These are phyloP conservation scores for Cryptococcus hybrid DNA, from an alignment of 1,284 basidiomycete species.

Conservation along the genomic window DNA sequence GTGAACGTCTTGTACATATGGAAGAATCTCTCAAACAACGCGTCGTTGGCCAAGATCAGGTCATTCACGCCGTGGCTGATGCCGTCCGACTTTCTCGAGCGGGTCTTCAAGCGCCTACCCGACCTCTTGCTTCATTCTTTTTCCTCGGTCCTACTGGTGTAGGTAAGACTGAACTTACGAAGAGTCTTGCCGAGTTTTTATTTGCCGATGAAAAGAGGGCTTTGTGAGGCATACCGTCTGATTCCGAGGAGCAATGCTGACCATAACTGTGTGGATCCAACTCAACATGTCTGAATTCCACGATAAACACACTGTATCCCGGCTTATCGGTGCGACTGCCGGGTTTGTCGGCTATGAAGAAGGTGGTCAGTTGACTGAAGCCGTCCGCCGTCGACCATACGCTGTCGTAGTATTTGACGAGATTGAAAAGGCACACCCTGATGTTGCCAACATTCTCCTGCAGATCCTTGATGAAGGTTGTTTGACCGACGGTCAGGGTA, in stretches of 20 bases:
- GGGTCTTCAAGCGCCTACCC: constrained; percentile 78
- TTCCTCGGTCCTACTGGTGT: constrained; percentile 78
- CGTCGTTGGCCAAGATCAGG: constrained; percentile 86
- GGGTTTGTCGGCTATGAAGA: constrained; percentile 95
- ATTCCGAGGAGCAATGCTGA: not conserved
- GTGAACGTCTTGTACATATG: constrained; percentile 90
- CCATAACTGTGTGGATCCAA: constrained; percentile 57
- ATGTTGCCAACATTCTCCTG: constrained; percentile 85
- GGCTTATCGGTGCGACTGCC: constrained; percentile 85
- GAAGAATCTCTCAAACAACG: constrained; percentile 71
- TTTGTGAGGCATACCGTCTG: constrained; percentile 56
- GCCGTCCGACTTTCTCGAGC: constrained; percentile 88
- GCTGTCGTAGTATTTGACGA: constrained; percentile 61
- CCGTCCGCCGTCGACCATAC: constrained; percentile 69
- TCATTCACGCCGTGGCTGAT: constrained; percentile 74
- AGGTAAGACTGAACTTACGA: constrained; percentile 80
- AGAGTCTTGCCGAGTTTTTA: constrained; percentile 78
- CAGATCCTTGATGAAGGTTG: constrained; percentile 91
- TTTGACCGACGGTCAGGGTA: constrained; percentile 64
- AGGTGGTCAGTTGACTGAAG: constrained; percentile 76
- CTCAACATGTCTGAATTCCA: constrained; percentile 94
- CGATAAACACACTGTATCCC: constrained; percentile 84
- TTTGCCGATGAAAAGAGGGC: constrained; percentile 84
- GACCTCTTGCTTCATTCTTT: constrained; percentile 87
- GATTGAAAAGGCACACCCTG: constrained; percentile 87